These are phyloP conservation scores for Candida insectorum DNA, from an alignment of 805 yeast genomes.

Conservation along the genomic window DNA sequence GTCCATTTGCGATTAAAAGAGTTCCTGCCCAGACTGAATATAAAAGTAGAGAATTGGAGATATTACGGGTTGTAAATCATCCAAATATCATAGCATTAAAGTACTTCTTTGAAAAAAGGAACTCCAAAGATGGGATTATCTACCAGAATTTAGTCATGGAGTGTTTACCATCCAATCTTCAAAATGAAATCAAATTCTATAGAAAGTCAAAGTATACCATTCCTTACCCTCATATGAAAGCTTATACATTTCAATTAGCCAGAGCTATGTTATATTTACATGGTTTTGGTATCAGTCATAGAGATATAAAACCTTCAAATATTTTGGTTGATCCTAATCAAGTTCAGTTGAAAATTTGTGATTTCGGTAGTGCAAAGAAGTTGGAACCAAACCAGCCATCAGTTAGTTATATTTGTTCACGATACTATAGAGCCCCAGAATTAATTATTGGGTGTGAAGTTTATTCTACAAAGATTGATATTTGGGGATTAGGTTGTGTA, in stretches of 20 bases:
- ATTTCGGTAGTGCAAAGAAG: constrained; percentile 81
- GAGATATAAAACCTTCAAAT: constrained; percentile 84
- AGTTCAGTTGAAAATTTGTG: constrained; percentile 72
- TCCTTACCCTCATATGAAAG: constrained; percentile 71
- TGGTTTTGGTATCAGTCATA: constrained; percentile 75
- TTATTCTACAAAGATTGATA: constrained; percentile 88
- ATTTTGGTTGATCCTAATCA: constrained; percentile 70
- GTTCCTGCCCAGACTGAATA: constrained; percentile 88
- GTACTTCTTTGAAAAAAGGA: constrained; percentile 67
- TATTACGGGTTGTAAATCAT: constrained; percentile 69
- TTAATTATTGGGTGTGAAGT: constrained; percentile 85
- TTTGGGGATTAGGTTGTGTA: constrained; percentile 98
- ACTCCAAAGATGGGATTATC: constrained; percentile 56
- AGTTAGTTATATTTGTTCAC: constrained; percentile 91
- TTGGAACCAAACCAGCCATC: constrained; percentile 79
- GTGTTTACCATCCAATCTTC: constrained; percentile 78
- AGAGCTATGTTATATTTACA: constrained; percentile 82
- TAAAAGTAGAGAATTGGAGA: constrained; percentile 76
- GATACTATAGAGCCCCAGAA: constrained; percentile 96
- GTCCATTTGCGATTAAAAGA: constrained; percentile 81
- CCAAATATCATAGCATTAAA: constrained; percentile 73
- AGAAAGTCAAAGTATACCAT: constrained; percentile 57
- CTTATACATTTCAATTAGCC: constrained; percentile 75
- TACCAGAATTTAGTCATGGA: constrained; percentile 87
- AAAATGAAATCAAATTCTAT: constrained; percentile 69